Conservation (phyloP, 768 basidiomycete species). For the Amanita pallidorosea region DNA sequence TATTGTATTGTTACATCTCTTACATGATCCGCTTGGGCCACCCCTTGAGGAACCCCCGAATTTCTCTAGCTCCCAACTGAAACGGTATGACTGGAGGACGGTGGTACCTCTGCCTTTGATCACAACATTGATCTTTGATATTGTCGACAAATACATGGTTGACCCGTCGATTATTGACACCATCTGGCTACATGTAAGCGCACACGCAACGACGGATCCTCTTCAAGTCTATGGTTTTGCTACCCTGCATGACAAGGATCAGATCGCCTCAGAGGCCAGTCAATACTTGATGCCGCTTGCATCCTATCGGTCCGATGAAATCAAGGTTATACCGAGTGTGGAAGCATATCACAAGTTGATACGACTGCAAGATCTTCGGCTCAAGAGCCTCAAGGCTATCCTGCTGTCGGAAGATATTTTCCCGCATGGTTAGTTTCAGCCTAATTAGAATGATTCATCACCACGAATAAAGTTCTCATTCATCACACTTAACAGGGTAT, state of each 20-base stretch:
- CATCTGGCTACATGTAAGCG: slow-evolving; percentile 41
- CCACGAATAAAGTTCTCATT: background rate
- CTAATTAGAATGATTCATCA: background rate
- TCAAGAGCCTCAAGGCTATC: slow-evolving; percentile 38
- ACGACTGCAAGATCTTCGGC: slow-evolving; percentile 46
- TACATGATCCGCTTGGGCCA: slow-evolving; percentile 43
- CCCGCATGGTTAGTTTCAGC: slow-evolving; percentile 39
- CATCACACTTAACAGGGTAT: slow-evolving; percentile 27
- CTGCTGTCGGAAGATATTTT: slow-evolving; percentile 55
- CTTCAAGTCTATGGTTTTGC: slow-evolving; percentile 58
- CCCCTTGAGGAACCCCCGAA: slow-evolving; percentile 21
- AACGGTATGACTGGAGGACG: slow-evolving; percentile 28
- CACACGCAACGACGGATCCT: slow-evolving; percentile 37
- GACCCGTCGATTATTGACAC: slow-evolving; percentile 29
- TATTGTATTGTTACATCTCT: slow-evolving; percentile 38
- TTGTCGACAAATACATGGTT: slow-evolving; percentile 61
- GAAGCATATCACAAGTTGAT: slow-evolving; percentile 55
- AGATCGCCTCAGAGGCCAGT: slow-evolving; percentile 46
- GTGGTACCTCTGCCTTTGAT: slow-evolving; percentile 60
- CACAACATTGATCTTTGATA: slow-evolving; percentile 35
- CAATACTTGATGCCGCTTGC: slow-evolving; percentile 50
- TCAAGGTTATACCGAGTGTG: slow-evolving; percentile 44
- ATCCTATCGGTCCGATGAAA: slow-evolving; percentile 38
- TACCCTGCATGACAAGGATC: slow-evolving; percentile 26
- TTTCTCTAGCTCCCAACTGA: slow-evolving; percentile 18